Conservation (phyloP, 306 rosid species). For the Vigna hirtella region DNA sequence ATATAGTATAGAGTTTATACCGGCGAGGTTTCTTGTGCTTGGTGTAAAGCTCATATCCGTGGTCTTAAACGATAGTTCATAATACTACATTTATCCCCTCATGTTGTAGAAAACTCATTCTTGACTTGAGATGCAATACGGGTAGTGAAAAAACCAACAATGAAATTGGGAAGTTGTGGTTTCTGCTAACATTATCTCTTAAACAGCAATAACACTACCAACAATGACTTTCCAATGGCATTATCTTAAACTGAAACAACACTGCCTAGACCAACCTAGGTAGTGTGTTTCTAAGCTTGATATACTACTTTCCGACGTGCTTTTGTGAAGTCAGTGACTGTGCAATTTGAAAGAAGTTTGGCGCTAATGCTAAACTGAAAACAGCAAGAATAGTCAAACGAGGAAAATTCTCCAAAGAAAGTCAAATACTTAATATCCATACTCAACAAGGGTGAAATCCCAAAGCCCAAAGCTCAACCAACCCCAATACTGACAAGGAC, state of each 20-base stretch:
- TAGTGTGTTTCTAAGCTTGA: conserved; percentile 17
- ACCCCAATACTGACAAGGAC: neutral
- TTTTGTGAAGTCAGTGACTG: neutral
- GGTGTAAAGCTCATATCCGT: neutral
- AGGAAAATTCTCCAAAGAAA: neutral
- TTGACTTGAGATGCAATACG: neutral
- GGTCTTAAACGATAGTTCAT: neutral
- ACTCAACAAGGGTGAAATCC: conserved; percentile 11
- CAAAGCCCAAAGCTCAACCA: neutral
- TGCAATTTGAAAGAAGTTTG: neutral
- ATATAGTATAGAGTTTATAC: too few species aligned
- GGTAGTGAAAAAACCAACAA: neutral
- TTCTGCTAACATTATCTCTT: neutral
- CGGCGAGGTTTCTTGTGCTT: too few species aligned
- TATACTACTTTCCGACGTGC: neutral
- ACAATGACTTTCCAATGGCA: neutral
- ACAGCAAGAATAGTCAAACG: neutral
- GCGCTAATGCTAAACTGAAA: conserved; percentile 4
- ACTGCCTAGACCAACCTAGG: neutral
- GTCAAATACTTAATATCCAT: conserved; percentile 8
- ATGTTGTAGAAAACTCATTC: conserved; percentile 25
- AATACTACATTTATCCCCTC: neutral
- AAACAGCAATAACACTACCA: neutral
- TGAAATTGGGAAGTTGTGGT: neutral
- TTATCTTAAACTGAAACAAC: conserved; percentile 1